A percentile compares a stretch with the other conserved stretches of the same genome.
Evolutionary conservation across 352 stramenopile genomes (phyloP).

Genomic region (Globisporangium middletonii): DNA sequence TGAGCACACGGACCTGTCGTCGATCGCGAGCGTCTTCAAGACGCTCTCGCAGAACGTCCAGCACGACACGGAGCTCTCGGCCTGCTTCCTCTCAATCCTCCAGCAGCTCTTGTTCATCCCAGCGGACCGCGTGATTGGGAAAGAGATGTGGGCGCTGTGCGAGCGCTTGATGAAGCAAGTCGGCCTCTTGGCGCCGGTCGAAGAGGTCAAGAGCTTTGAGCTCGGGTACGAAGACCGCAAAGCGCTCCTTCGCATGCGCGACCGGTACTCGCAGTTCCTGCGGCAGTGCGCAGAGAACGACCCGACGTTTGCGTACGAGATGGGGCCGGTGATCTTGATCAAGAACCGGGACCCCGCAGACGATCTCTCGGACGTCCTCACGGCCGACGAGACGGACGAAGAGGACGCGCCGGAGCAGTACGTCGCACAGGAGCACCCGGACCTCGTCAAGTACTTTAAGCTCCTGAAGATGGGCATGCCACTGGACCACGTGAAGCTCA

Average conservation of each 20-base stretch:
- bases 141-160: conserved; percentile 81
- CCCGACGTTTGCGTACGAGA: conserved; percentile 55
- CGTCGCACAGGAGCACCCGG: conserved; percentile 51
- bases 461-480: conserved; percentile 80
- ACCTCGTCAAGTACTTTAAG: conserved; percentile 75
- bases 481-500: conserved; percentile 53
- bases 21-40: conserved; percentile 60
- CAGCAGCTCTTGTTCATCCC: conserved; percentile 86
- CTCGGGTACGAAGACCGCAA: conserved; percentile 82
- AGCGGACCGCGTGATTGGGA: conserved; percentile 71
- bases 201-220: conserved; percentile 76
- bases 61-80: conserved; percentile 54
- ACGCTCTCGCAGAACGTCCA: conserved; percentile 48
- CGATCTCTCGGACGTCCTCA: conserved; percentile 44
- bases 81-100: conserved; percentile 72
- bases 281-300: conserved; percentile 66
- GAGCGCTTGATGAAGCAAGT: conserved; percentile 82
- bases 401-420: conserved; percentile 36
- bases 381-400: conserved; percentile 60
- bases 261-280: conserved; percentile 73
- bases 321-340: conserved; percentile 74
- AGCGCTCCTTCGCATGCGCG: conserved; percentile 58
- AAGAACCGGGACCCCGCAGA: conserved; percentile 59
- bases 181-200: conserved; percentile 61
- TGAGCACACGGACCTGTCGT: conserved; percentile 70